phyloP scores from a whole-genome alignment of 345 rosid species.

The Pugionium cornutum region DNA sequence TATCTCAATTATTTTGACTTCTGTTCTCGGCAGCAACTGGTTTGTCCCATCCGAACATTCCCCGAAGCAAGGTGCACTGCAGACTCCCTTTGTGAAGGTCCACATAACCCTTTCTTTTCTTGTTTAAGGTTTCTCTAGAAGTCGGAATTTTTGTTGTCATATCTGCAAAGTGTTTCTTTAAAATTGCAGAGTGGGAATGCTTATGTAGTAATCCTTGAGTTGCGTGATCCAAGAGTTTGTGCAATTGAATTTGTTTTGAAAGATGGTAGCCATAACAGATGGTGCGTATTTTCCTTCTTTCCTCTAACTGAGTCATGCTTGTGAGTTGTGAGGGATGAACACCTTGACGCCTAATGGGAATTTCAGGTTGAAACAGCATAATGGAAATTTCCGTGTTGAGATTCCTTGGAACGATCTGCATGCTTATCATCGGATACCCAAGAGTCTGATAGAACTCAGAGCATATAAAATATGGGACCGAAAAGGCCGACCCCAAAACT shows the following conservation, averaged over 20 bases:
- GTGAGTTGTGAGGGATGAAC: constrained; percentile 24
- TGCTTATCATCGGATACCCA: constrained; percentile 42
- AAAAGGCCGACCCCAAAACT: constrained; percentile 51
- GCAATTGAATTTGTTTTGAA: constrained; percentile 64
- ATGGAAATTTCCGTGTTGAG: constrained; percentile 58
- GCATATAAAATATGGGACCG: constrained; percentile 63
- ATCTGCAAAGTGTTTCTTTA: constrained; percentile 14
- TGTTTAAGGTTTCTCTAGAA: constrained; percentile 10
- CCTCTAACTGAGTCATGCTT: constrained; percentile 15
- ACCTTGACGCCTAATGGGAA: constrained; percentile 22
- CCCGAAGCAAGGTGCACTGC: constrained; percentile 57
- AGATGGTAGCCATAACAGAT: constrained; percentile 57
- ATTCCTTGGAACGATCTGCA: constrained; percentile 51
- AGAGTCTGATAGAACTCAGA: constrained; percentile 49
- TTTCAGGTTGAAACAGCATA: constrained; percentile 53
- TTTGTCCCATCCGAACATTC: constrained; percentile 51
- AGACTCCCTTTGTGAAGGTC: constrained; percentile 54
- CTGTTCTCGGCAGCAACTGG: constrained; percentile 50
- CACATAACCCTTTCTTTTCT: constrained; percentile 13
- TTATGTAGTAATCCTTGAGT: constrained; percentile 51
- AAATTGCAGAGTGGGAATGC: constrained; percentile 47
- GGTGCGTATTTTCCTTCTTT: constrained; percentile 38
- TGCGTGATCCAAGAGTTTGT: constrained; percentile 50
- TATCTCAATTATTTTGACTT: constrained; percentile 24
- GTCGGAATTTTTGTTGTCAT: background rate